Base-by-base conservation (phyloP, 2,329 filamentous ascomycete species). In the Hypocreales sp. region DNA sequence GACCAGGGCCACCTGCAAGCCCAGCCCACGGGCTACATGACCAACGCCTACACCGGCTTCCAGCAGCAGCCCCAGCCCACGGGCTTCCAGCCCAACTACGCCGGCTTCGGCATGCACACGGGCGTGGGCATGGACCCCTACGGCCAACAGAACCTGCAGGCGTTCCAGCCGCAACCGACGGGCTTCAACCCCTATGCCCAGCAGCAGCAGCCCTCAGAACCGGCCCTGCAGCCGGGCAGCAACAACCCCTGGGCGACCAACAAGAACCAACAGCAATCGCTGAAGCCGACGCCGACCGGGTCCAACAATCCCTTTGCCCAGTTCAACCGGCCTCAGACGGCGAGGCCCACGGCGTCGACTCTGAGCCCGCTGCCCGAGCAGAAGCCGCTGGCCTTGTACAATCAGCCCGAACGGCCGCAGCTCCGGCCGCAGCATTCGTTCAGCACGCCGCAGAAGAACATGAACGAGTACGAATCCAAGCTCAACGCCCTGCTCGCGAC, bases 291-390 rank as follows among this genome's bases (percentile, higher is more conserved):
- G 47, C 78, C 81, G 4, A 98, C 90, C 3, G 90, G 90, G 25
- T 95, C 90, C 11, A 98, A 98, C 61, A 98, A 98, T 48, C 90
- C 90, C 3, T 98, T 98, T 46, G 87, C 90, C 9, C 67, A 76
- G n/a, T 72, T 79, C 44, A 67, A 39, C 57, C 75, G 61, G 45
- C 71, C 58, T 46, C 74, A 58, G 47, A 64, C 50, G 8, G 46
- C 50, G 7, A 45, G 60, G 36, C 69, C 59, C 34, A 65, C 65
- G 24, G 71, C 79, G 33, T 75, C 82, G 9, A 73, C 76, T 3
- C 66, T 95, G 27, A 72, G 72, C 40, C 72, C 76, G 4, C 61
- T 94, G 11, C 76, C 77, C 16, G 86, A 94, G 53, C 83, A 93
- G 47, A 81, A 86, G 58, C 78, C 79, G 0, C 69, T 86, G 11